Conservation (phyloP, 139 green algal species). For the Chlorella sorokiniana region DNA sequence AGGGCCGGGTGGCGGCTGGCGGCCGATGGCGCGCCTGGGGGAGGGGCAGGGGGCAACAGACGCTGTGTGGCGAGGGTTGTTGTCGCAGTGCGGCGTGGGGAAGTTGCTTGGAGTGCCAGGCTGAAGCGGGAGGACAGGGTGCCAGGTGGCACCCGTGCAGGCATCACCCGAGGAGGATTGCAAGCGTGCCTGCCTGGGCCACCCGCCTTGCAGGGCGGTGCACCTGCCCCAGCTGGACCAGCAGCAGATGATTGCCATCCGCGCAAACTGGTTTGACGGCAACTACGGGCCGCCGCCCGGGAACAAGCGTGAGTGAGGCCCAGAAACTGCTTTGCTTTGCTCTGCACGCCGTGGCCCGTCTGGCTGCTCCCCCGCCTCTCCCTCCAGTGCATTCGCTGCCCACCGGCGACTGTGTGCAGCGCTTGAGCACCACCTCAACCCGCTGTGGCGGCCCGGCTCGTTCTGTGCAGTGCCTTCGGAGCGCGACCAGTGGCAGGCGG, state of each 20-base stretch:
- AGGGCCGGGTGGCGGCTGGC: not conserved
- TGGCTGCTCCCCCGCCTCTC: not conserved
- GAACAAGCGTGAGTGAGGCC: constrained; percentile 75
- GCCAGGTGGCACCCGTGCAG: no score
- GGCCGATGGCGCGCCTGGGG: no score
- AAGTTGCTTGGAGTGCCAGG: no score
- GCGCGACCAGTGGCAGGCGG: constrained; percentile 76
- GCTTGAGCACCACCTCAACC: not conserved
- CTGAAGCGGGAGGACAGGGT: no score
- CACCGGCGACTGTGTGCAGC: not conserved
- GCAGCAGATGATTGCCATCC: constrained; percentile 71
- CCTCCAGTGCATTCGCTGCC: not conserved
- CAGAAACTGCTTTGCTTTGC: no score
- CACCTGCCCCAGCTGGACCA: constrained; percentile 75
- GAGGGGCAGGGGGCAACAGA: no score
- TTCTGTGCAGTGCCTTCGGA: constrained; percentile 70
- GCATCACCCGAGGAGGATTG: no score
- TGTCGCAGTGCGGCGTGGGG: no score
- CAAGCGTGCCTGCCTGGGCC: not conserved
- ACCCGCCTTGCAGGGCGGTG: constrained; percentile 43
- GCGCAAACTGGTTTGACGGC: constrained; percentile 78
- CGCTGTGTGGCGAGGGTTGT: no score
- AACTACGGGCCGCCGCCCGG: constrained; percentile 69
- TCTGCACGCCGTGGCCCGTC: not conserved
- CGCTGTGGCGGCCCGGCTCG: not conserved